Evolutionary conservation across 2,329 filamentous ascomycete genomes (phyloP).

Genomic region (Trichoderma simmonsii): DNA sequence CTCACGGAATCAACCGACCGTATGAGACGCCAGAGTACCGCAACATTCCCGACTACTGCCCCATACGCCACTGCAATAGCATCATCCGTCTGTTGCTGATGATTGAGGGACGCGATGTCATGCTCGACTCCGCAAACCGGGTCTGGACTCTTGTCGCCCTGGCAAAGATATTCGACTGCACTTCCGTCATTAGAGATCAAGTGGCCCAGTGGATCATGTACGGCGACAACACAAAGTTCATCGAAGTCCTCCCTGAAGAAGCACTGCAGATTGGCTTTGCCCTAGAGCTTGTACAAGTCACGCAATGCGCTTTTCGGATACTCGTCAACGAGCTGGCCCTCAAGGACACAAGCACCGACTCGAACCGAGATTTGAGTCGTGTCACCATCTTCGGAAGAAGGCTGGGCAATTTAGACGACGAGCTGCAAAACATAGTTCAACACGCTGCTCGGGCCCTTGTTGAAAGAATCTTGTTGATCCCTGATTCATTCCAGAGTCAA

Average conservation of each 20-base stretch:
- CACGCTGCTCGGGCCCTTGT: constrained; percentile 55
- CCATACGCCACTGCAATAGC: constrained; percentile 58
- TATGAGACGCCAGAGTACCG: constrained; percentile 33
- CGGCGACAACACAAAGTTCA: constrained; percentile 53
- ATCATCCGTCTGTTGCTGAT: constrained; percentile 61
- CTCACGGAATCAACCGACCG: background rate
- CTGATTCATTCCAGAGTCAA: constrained; percentile 25
- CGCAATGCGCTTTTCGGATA: constrained; percentile 53
- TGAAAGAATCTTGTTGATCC: constrained; percentile 39
- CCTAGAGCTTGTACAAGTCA: constrained; percentile 42
- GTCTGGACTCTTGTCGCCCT: constrained; percentile 65
- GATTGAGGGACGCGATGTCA: constrained; percentile 52
- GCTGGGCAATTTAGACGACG: constrained; percentile 49
- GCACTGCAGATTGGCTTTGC: constrained; percentile 54
- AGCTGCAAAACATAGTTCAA: constrained; percentile 54
- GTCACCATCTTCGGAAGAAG: constrained; percentile 45
- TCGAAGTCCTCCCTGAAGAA: constrained; percentile 62
- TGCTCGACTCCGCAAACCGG: constrained; percentile 62
- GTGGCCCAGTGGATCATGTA: constrained; percentile 59
- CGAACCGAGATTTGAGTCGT: constrained; percentile 16
- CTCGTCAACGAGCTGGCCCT: constrained; percentile 63
- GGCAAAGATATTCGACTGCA: constrained; percentile 56
- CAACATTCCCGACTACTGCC: constrained; percentile 58
- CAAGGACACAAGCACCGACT: constrained; percentile 29
- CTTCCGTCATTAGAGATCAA: constrained; percentile 42